Percentiles rank a stretch among this genome's conserved stretches.
Evolutionary conservation across 257 asterid genomes (phyloP).

Genomic region (Sherardia arvensis): DNA sequence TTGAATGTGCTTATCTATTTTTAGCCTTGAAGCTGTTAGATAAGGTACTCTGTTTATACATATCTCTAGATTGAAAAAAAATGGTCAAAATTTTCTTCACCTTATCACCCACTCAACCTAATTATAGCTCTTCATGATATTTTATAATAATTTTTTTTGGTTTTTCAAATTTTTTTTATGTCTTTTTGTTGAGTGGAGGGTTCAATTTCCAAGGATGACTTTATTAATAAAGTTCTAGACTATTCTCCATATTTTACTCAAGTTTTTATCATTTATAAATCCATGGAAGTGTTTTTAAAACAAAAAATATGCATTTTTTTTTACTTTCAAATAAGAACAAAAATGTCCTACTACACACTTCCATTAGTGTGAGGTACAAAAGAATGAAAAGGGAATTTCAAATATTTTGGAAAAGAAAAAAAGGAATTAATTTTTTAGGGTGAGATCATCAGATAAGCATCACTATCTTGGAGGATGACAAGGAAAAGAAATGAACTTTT

Average conservation of each 20-base stretch:
- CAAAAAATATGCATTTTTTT: no score
- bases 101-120: not conserved
- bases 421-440: not conserved
- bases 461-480: constrained; percentile 6
- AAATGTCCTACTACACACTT: no score
- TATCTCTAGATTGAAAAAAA: no score
- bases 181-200: not conserved
- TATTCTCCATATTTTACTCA: not conserved
- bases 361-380: not conserved
- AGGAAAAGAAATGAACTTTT: not conserved
- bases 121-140: not conserved
- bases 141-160: not conserved
- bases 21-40: constrained; percentile 2
- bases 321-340: no score
- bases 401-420: not conserved
- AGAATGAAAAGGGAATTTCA: not conserved
- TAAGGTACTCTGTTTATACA: constrained; percentile 15
- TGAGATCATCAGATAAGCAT: not conserved
- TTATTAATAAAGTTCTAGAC: not conserved
- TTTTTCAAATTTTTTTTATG: not conserved
- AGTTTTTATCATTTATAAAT: no score
- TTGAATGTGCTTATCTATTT: constrained; percentile 15
- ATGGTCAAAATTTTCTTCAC: constrained; percentile 4
- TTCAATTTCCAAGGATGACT: not conserved
- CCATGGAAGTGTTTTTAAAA: no score